Percentiles rank a stretch among this genome's conserved stretches.
phyloP scores from a whole-genome alignment of 192 early-diverging fungal species.

The Allomyces arbusculus region DNA sequence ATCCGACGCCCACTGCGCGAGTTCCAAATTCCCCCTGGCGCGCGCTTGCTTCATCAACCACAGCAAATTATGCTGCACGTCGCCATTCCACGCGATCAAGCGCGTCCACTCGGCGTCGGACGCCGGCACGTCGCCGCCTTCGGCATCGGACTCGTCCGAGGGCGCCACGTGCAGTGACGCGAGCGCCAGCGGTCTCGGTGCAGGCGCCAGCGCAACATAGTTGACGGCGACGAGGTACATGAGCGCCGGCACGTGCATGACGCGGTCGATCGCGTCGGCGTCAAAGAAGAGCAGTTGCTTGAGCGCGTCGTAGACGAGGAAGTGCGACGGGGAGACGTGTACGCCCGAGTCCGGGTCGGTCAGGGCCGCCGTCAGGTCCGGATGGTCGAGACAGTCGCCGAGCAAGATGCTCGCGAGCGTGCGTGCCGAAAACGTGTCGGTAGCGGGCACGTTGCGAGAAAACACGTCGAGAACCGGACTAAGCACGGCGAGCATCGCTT shows the following conservation, averaged over 20 bases:
- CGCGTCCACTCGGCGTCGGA: not conserved
- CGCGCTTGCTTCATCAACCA: not conserved
- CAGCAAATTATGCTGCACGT: not conserved
- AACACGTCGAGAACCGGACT: not conserved
- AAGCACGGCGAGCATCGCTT: not conserved
- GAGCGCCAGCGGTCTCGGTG: not conserved
- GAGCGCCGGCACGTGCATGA: not conserved
- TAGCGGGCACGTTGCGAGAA: not conserved
- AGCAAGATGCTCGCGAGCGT: not conserved
- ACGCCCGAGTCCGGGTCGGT: not conserved
- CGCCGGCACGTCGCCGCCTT: not conserved
- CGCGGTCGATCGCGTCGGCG: not conserved
- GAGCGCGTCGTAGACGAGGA: not conserved
- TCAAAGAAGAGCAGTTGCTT: not conserved
- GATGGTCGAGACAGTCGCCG: not conserved
- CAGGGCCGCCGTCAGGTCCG: not conserved
- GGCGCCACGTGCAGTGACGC: no score
- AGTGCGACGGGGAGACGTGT: not conserved
- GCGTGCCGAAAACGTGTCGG: not conserved
- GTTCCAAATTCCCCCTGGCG: not conserved
- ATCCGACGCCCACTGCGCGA: not conserved
- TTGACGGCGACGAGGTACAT: not conserved
- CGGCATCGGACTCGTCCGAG: not conserved
- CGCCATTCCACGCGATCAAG: not conserved
- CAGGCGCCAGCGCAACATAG: not conserved